Evolutionary conservation across 1,139 yeast species (phyloP).

Genomic region (Pneumocystis wakefieldiae): DNA sequence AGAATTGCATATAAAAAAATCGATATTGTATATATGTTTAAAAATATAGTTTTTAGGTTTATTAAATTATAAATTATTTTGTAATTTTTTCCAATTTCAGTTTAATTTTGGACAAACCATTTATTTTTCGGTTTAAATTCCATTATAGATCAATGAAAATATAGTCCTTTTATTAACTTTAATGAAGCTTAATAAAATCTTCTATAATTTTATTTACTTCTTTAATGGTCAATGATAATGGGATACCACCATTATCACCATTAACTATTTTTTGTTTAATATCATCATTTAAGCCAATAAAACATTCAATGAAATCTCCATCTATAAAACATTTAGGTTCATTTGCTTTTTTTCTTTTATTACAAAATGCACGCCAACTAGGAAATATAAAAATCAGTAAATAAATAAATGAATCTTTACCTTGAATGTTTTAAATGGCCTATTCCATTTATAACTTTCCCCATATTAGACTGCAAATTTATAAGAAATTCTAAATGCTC

Average conservation of each 20-base stretch:
- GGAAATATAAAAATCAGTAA: not conserved
- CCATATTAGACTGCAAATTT: conserved; percentile 14
- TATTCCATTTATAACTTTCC: conserved; percentile 9
- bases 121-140: not conserved
- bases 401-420: not conserved
- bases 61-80: not conserved
- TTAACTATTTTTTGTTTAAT: conserved; percentile 11
- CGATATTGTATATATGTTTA: not conserved
- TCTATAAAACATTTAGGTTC: conserved; percentile 16
- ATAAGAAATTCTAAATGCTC: conserved; percentile 12
- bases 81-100: not conserved
- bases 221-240: conserved; percentile 7
- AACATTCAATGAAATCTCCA: conserved; percentile 16
- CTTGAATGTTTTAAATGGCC: conserved; percentile 13
- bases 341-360: conserved; percentile 6
- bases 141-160: not conserved
- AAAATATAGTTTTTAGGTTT: not conserved
- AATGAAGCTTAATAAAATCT: conserved; percentile 13
- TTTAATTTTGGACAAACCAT: not conserved
- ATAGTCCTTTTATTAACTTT: not conserved
- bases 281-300: conserved; percentile 13
- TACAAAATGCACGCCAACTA: conserved; percentile 11
- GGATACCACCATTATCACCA: conserved; percentile 5
- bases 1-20: not conserved
- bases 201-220: conserved; percentile 14